These are phyloP conservation scores for Aspergillus bridgeri DNA, from an alignment of 495 filamentous ascomycete species.

Conservation along the genomic window DNA sequence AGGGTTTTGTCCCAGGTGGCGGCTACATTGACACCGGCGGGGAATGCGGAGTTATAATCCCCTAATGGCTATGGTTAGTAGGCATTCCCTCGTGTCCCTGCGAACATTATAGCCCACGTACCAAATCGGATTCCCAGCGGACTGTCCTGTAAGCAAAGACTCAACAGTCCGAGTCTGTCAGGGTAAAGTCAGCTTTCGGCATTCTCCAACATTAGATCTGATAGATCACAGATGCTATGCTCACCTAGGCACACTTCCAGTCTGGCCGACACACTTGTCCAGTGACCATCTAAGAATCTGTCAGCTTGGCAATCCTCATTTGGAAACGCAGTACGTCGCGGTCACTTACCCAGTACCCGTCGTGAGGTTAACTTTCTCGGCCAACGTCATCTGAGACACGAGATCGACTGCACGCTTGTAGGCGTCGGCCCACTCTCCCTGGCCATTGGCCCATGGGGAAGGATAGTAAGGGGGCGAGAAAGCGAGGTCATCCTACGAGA, in stretches of 20 bases:
- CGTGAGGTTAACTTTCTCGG: slow-evolving; percentile 91
- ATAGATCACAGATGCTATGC: too few relatives aligned
- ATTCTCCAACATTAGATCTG: slow-evolving; percentile 28
- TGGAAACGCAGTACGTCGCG: background rate
- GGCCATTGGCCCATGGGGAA: slow-evolving; percentile 72
- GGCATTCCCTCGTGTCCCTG: background rate
- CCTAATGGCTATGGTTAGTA: slow-evolving; percentile 29
- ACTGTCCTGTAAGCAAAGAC: slow-evolving; percentile 85
- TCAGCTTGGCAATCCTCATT: background rate
- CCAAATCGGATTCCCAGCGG: slow-evolving; percentile 78
- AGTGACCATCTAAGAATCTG: slow-evolving; percentile 57
- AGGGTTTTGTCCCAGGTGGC: slow-evolving; percentile 73
- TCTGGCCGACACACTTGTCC: slow-evolving; percentile 78
- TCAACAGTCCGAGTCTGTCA: slow-evolving; percentile 70
- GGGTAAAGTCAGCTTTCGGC: background rate
- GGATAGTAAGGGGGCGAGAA: slow-evolving; percentile 71
- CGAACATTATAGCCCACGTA: slow-evolving; percentile 21
- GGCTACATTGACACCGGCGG: slow-evolving; percentile 75
- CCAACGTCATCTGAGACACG: slow-evolving; percentile 76
- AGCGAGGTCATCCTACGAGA: slow-evolving; percentile 28
- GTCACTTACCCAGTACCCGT: slow-evolving; percentile 68
- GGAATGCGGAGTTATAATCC: slow-evolving; percentile 78
- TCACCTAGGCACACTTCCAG: slow-evolving; percentile 41
- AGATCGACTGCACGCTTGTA: slow-evolving; percentile 74
- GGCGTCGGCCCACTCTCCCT: slow-evolving; percentile 72